Evolutionary conservation across 345 rosid species (phyloP), one percentile per base, ranked within the genome.

Genomic region (Hibiscus trionum): DNA sequence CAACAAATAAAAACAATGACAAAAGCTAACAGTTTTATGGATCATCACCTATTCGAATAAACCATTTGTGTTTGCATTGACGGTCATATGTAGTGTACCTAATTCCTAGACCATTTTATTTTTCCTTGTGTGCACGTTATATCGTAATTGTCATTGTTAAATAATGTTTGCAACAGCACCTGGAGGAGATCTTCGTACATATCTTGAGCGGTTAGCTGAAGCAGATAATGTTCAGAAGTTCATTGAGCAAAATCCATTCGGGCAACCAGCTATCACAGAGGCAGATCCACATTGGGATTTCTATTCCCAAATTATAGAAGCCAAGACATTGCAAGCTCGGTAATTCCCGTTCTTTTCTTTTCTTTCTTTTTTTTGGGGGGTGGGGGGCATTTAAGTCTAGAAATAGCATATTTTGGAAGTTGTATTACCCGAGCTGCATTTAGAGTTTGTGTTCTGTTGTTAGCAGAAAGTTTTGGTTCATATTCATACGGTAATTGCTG

Each of bases 111-210:
- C 14, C 21, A 16, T 2, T 29, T 12, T 53, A 14, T 56, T 44
- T 73, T 5, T 56, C 8, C 49, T 71, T 69, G 0, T 8, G 7
- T 15, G 49, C 37, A 60, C 3, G n/a, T 3, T 19, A n/a, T 60
- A 5, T 57, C 69, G 12, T 58, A 66, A 21, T 35, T 1, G 7
- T 42, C 21, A 3, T 35, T 67, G 58, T 26, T 19, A 50, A 56
- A 21, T 68, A 53, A 46, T 19, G 17, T 9, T 5, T 72, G n/a
- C 49, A 75, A 71, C 86, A 94, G 98, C 96, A 62, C 85, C 83
- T 61, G 84, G 85, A 50, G 98, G 99, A 64, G 91, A 92, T 66
- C 87, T 95, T 56, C 88, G 86, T 49, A 72, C 78, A 15, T 92
- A 92, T 76, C 82, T 95, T 37, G 91, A 89, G 82, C 75, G 76